These are phyloP conservation scores for Pseudohalonectria lignicola DNA, from an alignment of 2,329 filamentous ascomycete species.

Conservation along the genomic window DNA sequence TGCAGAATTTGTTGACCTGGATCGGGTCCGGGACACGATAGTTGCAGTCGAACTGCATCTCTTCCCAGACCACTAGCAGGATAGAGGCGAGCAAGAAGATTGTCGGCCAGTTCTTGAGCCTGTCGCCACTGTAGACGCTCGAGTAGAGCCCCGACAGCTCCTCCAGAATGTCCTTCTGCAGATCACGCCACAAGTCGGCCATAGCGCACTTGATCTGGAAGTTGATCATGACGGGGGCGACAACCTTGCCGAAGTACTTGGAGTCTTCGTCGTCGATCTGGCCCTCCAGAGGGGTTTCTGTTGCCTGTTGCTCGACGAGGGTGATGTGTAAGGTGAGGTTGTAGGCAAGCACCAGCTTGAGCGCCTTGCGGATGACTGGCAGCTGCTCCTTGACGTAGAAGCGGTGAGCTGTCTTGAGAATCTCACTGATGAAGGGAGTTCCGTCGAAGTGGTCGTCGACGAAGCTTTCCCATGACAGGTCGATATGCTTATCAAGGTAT, in stretches of 20 bases:
- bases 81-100: constrained; percentile 97
- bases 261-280: constrained; percentile 79
- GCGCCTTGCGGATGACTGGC: constrained; percentile 83
- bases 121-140: constrained; percentile 95
- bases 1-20: constrained; percentile 88
- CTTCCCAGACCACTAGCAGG: constrained; percentile 88
- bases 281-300: constrained; percentile 67
- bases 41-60: constrained; percentile 98
- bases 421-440: constrained; percentile 88
- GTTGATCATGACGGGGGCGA: constrained; percentile 98
- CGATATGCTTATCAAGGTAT: constrained; percentile 91
- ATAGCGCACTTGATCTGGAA: constrained; percentile 98
- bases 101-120: constrained; percentile 97
- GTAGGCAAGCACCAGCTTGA: constrained; percentile 92
- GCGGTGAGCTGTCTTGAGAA: constrained; percentile 90
- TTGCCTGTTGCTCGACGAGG: constrained; percentile 80
- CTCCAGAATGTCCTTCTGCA: constrained; percentile 92
- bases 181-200: constrained; percentile 95
- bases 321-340: constrained; percentile 92
- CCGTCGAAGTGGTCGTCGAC: constrained; percentile 95
- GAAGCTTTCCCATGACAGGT: constrained; percentile 83
- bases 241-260: constrained; percentile 79
- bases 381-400: constrained; percentile 84
- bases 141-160: constrained; percentile 88
- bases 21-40: constrained; percentile 80